These are phyloP conservation scores for Penicillium sp. DNA, from an alignment of 2,329 filamentous ascomycete species.

Conservation along the genomic window DNA sequence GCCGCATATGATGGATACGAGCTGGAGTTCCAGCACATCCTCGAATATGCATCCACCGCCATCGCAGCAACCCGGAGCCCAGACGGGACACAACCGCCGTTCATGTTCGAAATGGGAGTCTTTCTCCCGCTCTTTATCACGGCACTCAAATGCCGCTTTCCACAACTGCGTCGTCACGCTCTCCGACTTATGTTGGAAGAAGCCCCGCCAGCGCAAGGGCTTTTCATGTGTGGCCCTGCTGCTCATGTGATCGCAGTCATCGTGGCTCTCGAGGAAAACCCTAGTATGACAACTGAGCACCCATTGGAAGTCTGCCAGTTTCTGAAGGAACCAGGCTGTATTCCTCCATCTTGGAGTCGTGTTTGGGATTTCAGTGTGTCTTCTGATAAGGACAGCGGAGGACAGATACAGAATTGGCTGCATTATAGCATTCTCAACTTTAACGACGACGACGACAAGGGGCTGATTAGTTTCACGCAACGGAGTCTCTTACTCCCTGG, in stretches of 20 bases:
- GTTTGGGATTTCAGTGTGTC: slow-evolving; percentile 18
- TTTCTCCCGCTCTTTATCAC: slow-evolving; percentile 29
- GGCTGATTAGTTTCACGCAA: slow-evolving; percentile 9
- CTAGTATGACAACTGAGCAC: neutral
- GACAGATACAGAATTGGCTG: slow-evolving; percentile 11
- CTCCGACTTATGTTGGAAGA: slow-evolving; percentile 15
- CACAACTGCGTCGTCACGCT: slow-evolving; percentile 20
- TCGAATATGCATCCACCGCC: slow-evolving; percentile 16
- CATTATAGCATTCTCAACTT: slow-evolving; percentile 15
- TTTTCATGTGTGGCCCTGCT: slow-evolving; percentile 23
- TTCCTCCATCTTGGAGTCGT: slow-evolving; percentile 12
- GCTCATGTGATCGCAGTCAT: slow-evolving; percentile 16
- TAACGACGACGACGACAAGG: neutral
- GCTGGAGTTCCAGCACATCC: slow-evolving; percentile 20
- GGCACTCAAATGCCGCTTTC: slow-evolving; percentile 22
- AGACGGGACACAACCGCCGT: slow-evolving; percentile 22
- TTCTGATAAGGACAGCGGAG: slow-evolving; percentile 10
- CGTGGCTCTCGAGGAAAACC: slow-evolving; percentile 19
- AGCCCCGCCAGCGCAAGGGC: slow-evolving; percentile 22
- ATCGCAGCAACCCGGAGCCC: slow-evolving; percentile 15
- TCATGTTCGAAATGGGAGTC: slow-evolving; percentile 26
- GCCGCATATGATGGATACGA: slow-evolving; percentile 20
- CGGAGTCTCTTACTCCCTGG: neutral
- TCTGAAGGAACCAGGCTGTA: slow-evolving; percentile 9
- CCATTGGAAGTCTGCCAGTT: slow-evolving; percentile 7